phyloP scores from a whole-genome alignment of 768 basidiomycete genomes.

The Russula compacta region DNA sequence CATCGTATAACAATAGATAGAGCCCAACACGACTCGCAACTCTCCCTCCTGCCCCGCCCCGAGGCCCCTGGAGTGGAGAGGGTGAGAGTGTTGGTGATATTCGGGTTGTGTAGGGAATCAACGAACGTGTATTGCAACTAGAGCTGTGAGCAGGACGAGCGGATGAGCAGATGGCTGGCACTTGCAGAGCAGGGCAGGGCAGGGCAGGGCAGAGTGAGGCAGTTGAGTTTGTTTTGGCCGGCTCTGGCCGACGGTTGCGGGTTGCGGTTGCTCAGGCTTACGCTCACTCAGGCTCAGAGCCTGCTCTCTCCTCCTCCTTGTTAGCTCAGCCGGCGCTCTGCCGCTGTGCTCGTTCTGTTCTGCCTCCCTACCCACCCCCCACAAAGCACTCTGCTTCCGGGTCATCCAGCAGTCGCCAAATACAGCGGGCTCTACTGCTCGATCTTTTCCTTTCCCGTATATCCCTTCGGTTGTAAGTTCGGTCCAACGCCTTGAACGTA shows the following conservation, averaged over 20 bases:
- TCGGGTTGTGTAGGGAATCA: neutral
- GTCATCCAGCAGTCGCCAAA: neutral
- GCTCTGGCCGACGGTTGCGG: slow-evolving; percentile 7
- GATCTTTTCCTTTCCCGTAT: neutral
- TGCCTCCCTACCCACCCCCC: neutral
- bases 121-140: neutral
- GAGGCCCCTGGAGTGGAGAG: neutral
- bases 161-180: too few relatives aligned
- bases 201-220: neutral
- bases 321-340: neutral
- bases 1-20: too few relatives aligned
- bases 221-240: neutral
- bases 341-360: neutral
- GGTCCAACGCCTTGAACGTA: neutral
- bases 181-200: too few relatives aligned
- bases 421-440: neutral
- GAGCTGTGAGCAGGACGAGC: neutral
- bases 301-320: neutral
- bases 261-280: neutral
- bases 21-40: too few relatives aligned
- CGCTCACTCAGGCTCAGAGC: neutral
- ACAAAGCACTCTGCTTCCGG: neutral
- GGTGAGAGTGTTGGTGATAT: neutral
- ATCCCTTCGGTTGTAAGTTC: slow-evolving; percentile 6
- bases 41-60: too few relatives aligned